These are phyloP conservation scores for Diaporthe ilicicola DNA, from an alignment of 2,329 filamentous ascomycete genomes.

Conservation along the genomic window DNA sequence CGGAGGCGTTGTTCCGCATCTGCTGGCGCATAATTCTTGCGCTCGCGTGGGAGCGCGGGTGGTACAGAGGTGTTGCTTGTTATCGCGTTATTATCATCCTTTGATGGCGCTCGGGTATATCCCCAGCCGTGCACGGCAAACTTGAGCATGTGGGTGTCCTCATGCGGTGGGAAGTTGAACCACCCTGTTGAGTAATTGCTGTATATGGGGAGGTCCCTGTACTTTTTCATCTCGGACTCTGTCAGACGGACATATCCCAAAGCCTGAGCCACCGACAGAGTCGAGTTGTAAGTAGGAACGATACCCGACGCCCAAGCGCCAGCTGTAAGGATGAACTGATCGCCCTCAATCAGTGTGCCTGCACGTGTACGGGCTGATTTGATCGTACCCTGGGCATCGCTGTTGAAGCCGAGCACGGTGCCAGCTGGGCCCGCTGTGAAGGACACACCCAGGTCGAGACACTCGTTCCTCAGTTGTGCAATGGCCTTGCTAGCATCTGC, in stretches of 20 bases:
- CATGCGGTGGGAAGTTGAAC: background rate
- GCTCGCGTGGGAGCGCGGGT: background rate
- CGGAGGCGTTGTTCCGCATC: background rate
- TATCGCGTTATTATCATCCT: background rate
- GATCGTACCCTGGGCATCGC: background rate
- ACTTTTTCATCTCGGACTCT: background rate
- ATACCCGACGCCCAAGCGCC: background rate
- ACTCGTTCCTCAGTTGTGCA: background rate
- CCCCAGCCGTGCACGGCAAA: conserved; percentile 1
- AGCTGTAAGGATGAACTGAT: background rate
- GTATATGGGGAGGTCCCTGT: background rate
- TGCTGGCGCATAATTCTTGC: background rate
- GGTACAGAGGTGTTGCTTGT: background rate
- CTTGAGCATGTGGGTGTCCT: background rate
- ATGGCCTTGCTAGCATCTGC: background rate
- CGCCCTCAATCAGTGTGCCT: background rate
- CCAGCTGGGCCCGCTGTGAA: background rate
- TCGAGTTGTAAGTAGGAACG: background rate
- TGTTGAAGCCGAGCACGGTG: conserved; percentile 1
- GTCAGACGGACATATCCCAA: conserved; percentile 1
- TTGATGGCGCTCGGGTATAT: background rate
- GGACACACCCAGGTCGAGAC: background rate
- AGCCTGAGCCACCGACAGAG: background rate
- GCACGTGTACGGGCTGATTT: background rate
- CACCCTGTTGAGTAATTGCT: background rate